Conservation (phyloP, 148 eudicot genomes). For the Euryodendron excelsum region DNA sequence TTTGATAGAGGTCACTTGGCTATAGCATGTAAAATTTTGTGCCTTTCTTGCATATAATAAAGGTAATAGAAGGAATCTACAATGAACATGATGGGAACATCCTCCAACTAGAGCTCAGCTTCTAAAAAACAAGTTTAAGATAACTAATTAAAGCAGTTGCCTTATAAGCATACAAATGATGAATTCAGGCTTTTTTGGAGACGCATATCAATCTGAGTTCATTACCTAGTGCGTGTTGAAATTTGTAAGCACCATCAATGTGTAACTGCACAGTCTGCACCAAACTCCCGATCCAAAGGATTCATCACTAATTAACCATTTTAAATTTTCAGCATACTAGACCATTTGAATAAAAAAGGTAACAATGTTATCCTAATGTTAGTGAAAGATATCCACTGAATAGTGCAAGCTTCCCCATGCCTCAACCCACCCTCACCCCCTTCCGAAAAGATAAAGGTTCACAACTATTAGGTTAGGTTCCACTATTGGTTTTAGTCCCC, state of each 20-base stretch:
- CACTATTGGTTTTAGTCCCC: not conserved
- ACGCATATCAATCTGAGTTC: not conserved
- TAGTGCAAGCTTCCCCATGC: not conserved
- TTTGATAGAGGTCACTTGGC: no score
- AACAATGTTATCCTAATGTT: not conserved
- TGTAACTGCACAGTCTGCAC: not conserved
- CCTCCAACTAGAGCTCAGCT: not conserved
- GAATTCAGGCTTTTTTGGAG: not conserved
- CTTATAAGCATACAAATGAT: not conserved
- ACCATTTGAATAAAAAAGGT: not conserved
- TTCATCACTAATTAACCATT: not conserved
- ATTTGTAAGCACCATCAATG: not conserved
- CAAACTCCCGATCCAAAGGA: not conserved
- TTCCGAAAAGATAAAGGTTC: not conserved
- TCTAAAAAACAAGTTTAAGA: not conserved
- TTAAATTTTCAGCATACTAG: not conserved
- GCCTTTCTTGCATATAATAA: not conserved
- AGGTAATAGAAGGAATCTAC: no score
- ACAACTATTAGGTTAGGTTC: no score
- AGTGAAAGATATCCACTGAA: not conserved
- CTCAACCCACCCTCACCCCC: not conserved
- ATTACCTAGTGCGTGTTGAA: not conserved
- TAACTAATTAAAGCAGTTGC: not conserved
- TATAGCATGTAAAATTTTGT: no score
- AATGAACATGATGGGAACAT: not conserved